Conservation (phyloP, 257 asterid species). For the Solanum pimpinellifolium region DNA sequence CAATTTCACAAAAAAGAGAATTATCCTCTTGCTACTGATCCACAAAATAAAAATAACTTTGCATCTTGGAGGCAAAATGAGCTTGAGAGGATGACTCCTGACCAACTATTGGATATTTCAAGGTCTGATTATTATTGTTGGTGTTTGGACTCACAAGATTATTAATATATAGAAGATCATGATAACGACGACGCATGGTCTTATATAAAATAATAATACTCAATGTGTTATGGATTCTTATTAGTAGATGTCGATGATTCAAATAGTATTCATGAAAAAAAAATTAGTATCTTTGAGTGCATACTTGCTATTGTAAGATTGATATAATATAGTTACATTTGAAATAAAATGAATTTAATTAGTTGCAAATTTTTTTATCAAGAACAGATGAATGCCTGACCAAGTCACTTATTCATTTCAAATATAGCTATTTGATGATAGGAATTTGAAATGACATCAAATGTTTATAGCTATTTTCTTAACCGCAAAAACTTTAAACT, state of each 20-base stretch:
- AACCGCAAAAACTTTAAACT: neutral
- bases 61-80: constrained; percentile 67
- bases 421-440: neutral
- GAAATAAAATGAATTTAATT: neutral
- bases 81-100: constrained; percentile 79
- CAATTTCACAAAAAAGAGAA: constrained; percentile 48
- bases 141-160: constrained; percentile 53
- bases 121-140: constrained; percentile 84
- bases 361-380: neutral
- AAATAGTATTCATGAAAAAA: neutral
- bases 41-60: constrained; percentile 58
- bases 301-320: neutral
- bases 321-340: neutral
- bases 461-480: neutral
- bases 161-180: neutral
- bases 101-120: constrained; percentile 56
- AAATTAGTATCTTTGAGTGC: neutral
- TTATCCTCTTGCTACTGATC: constrained; percentile 56
- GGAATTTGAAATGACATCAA: neutral
- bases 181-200: no score
- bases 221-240: neutral
- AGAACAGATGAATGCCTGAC: neutral
- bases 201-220: no score
- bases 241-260: neutral
- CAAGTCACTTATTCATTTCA: neutral